Evolutionary conservation across 1,284 basidiomycete genomes (phyloP), one percentile per base, ranked within the genome.

Genomic region (Tilletiaria anomala): DNA sequence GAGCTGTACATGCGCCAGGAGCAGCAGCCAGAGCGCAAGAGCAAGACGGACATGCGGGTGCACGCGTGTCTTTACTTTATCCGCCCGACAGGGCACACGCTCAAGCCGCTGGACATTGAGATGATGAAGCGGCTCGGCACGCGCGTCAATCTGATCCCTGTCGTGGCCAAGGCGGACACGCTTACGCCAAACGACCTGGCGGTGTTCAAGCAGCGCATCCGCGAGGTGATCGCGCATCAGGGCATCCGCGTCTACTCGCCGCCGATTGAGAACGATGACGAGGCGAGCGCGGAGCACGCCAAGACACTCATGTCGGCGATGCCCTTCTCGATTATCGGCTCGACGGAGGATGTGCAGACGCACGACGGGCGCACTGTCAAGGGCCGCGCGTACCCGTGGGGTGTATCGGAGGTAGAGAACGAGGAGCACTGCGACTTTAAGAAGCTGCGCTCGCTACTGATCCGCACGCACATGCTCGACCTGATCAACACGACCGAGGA

Each of bases 1-100:
- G 93, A 97, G 71, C 82, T 83, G 22, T 99, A 91, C 72, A 96
- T 99, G 91, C 78, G 91, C 45, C 91, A 97, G 72, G 91, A 99
- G 72, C 93, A 97, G 71, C 93, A 97, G 70, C 93, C 93, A 8
- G 78, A 85, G 71, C 76, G 93, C 46, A 74, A 72, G 48, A 84
- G 91, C 58, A 96, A 96, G 75, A 84, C 82, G 35, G 91, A 99
- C 72, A 73, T 94, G 54, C 74, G 91, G 39, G 89, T 99, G 6
- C 91, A 99, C 66, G 88, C 89, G 1, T 97, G 93, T 70, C 70
- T 99, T 54, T 97, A 93, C 73, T 99, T 99, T 70, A 85, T 99
- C 69, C 75, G 89, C 42, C 83, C 93, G 4, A 91, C 88, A 0
- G 91, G 91, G 23, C 87, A 93, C 69, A 87, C 88, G 80, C 73